phyloP scores from a whole-genome alignment of 169 alveolate species.

The Perkinsus olseni region DNA sequence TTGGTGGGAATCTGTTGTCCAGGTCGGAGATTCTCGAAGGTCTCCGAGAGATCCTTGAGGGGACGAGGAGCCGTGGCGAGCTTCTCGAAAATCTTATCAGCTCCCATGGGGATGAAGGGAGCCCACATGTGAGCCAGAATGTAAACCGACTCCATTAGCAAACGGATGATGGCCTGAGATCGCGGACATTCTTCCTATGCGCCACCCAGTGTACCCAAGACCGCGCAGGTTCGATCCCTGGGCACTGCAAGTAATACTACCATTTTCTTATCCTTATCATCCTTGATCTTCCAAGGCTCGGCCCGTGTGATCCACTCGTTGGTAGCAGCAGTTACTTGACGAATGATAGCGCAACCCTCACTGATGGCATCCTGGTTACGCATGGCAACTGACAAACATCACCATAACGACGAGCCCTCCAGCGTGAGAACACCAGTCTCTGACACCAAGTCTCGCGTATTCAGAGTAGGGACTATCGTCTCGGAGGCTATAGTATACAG shows the following conservation, averaged over 20 bases:
- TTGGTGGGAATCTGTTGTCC: not conserved
- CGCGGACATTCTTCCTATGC: constrained; percentile 35
- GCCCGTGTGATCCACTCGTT: constrained; percentile 69
- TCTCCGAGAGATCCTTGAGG: not conserved
- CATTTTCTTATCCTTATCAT: not conserved
- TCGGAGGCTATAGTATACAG: no score
- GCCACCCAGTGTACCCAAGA: not conserved
- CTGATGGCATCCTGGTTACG: constrained; percentile 11
- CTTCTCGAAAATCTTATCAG: constrained; percentile 53
- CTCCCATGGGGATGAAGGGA: constrained; percentile 68
- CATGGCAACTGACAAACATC: not conserved
- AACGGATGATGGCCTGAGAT: constrained; percentile 53
- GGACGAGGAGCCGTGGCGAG: not conserved
- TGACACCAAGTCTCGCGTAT: not conserved
- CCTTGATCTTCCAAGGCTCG: constrained; percentile 67
- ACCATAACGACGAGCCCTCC: no score
- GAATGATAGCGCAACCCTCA: constrained; percentile 54
- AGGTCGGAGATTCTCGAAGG: not conserved
- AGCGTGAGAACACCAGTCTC: not conserved
- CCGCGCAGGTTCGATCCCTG: constrained; percentile 13
- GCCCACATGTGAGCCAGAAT: constrained; percentile 66
- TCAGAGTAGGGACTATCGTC: not conserved
- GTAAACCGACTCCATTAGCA: constrained; percentile 75
- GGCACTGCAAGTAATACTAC: not conserved
- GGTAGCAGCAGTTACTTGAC: constrained; percentile 53